These are phyloP conservation scores for Leccinum boreale DNA, from an alignment of 768 basidiomycete species.

Conservation along the genomic window DNA sequence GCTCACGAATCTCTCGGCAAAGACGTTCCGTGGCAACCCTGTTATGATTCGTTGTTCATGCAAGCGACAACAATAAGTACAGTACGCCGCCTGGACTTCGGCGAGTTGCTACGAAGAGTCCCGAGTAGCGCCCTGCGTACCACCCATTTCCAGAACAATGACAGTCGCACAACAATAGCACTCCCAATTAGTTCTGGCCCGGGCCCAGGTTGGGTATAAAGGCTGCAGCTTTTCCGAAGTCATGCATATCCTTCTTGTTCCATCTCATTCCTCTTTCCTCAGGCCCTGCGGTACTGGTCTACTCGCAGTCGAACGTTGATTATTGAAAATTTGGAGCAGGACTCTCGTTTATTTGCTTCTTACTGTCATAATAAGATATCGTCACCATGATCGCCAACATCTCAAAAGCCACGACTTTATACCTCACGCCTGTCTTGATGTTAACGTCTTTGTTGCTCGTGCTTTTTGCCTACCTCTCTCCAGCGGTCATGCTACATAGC, in stretches of 20 bases:
- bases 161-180: constrained; percentile 8
- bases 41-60: not conserved
- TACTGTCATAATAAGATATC: not conserved
- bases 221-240: not conserved
- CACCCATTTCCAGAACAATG: constrained; percentile 17
- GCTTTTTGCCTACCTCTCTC: constrained; percentile 68
- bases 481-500: constrained; percentile 54
- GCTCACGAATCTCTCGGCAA: not conserved
- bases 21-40: not conserved
- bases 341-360: constrained; percentile 10
- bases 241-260: not conserved
- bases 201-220: constrained; percentile 15
- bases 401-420: constrained; percentile 65
- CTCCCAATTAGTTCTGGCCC: not conserved
- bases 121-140: not conserved
- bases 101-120: not conserved
- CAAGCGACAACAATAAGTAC: not conserved
- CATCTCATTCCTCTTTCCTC: constrained; percentile 5
- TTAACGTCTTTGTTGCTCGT: constrained; percentile 65
- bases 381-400: constrained; percentile 62
- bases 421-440: constrained; percentile 63
- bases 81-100: not conserved
- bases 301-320: constrained; percentile 9
- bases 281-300: constrained; percentile 21
- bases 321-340: constrained; percentile 18